Evolutionary conservation across 495 filamentous ascomycete species (phyloP).

Genomic region (Hypoxylon perforatum): DNA sequence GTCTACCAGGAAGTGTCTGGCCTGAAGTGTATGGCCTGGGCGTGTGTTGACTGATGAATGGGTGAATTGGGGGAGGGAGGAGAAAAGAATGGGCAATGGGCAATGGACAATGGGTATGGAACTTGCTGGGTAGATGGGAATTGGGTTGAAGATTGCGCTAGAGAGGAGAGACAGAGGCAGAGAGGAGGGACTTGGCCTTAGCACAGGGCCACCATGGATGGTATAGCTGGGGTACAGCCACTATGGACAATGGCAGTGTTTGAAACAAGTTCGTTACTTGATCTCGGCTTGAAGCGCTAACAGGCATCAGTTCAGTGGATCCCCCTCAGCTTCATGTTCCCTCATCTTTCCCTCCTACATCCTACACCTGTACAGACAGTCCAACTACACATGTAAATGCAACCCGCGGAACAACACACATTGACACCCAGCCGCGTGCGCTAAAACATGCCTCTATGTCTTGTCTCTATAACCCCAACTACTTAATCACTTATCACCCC

Average conservation of each 20-base stretch:
- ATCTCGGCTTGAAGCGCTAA: constrained; percentile 38
- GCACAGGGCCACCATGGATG: constrained; percentile 31
- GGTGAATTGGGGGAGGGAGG: constrained; percentile 31
- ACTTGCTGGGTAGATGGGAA: constrained; percentile 23
- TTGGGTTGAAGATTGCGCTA: constrained; percentile 44
- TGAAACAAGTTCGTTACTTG: constrained; percentile 44
- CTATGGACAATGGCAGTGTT: constrained; percentile 43
- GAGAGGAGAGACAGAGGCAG: not conserved
- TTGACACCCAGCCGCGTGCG: not conserved
- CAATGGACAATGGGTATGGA: not conserved
- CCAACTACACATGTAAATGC: not conserved
- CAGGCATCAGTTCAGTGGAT: constrained; percentile 17
- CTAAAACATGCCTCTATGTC: constrained; percentile 13
- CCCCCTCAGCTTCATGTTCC: no score
- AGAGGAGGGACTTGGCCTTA: constrained; percentile 31
- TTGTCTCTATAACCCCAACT: no score
- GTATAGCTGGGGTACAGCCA: constrained; percentile 44
- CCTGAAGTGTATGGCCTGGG: constrained; percentile 39
- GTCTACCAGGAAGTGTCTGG: constrained; percentile 25
- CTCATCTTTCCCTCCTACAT: no score
- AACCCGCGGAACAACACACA: not conserved
- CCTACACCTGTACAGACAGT: no score
- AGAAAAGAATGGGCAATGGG: constrained; percentile 21
- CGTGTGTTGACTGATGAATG: constrained; percentile 50
- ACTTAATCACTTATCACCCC: no score